Evolutionary conservation across 1,284 basidiomycete genomes (phyloP), one percentile per base, ranked within the genome.

Genomic region (Rhodotorula sp.): DNA sequence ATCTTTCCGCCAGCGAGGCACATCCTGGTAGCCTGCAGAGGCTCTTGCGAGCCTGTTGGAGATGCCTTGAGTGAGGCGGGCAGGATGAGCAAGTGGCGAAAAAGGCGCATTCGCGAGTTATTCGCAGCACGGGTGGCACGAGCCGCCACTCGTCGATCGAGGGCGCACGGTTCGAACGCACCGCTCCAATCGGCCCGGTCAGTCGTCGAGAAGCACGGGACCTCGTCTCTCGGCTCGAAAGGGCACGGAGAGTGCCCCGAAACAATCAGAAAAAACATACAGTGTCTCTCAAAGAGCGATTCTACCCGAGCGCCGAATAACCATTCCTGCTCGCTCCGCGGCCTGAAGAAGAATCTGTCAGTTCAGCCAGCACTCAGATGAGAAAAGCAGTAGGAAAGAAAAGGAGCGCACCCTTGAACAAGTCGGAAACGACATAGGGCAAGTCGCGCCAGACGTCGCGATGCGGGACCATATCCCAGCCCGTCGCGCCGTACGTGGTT

Each of bases 341-440:
- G 15, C 71, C 70, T 72, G 57, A 45, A 21, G 1, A 21, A n/a
- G 7, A 15, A 15, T 10, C 47, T 6, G 16, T 19, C 4, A 31
- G 23, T 10, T 43, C 18, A 16, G 38, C 15, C 19, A 31, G 3
- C 21, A 19, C 8, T 4, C 7, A 12, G 23, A 4, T n/a, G 34
- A 8, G 26, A 7, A 19, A 16, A 6, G 16, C 34, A 34, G 7
- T 12, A 18, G 12, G 26, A n/a, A 2, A 15, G 5, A 23, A 21
- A 23, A 14, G 18, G 31, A 54, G 38, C 70, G 54, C 28, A 73
- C 74, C 62, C 55, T 68, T 72, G 63, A 74, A 67, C 28, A 93
- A 86, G 77, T 92, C 91, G 54, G 85, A 84, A 49, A 91, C 79
- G 86, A 93, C 89, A 77, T 90, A 91, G 6, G 91, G 91, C 7